Evolutionary conservation across 2,329 filamentous ascomycete species (phyloP), one percentile per base, ranked within the genome.

Genomic region (Furcasterigmium sp.): DNA sequence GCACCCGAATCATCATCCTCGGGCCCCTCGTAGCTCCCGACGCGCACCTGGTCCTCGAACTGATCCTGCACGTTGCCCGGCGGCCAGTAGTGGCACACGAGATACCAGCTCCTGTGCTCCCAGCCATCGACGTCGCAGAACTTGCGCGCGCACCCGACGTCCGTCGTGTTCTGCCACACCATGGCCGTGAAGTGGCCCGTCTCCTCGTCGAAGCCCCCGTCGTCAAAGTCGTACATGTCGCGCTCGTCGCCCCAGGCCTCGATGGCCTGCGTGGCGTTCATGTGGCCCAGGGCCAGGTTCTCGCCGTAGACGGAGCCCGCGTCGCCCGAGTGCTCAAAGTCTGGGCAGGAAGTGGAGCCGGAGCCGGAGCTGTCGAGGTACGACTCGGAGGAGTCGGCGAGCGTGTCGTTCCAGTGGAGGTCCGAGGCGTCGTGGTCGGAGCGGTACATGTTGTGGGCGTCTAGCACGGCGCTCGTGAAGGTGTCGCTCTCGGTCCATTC

Each of bases 161-260:
- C 65, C 7, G 65, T 79, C 1, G 80, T 85, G 19, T 67, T 60
- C 59, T 75, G 78, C 84, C 85, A 88, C 6, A 88, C 83, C 7
- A 88, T 60, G 66, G 87, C 84, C 2, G 84, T 85, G 53, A 88
- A 88, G 57, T 87, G 83, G 0, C 84, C 84, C 15, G 84, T 85
- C 26, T 64, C 58, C 50, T 80, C 67, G 8, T 55, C 65, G 54
- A 85, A 88, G 1, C 72, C 73, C 0, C 73, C 74, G 1, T 72
- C 56, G 3, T 56, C 50, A 58, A 77, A 90, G 51, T 84, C 61
- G 56, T 87, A 90, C 6, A 67, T 46, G 0, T 59, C 53, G 10
- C 76, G 59, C 62, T 87, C 82, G 50, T 72, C 56, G 15, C 78
- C 85, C 85, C 85, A 90, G 2, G 73, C 76, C 36, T 78, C 73